Percentiles rank a stretch among this genome's conserved stretches.
These are phyloP conservation scores for Aureobasidium sp. DNA, from an alignment of 2,329 filamentous ascomycete genomes.

Conservation along the genomic window DNA sequence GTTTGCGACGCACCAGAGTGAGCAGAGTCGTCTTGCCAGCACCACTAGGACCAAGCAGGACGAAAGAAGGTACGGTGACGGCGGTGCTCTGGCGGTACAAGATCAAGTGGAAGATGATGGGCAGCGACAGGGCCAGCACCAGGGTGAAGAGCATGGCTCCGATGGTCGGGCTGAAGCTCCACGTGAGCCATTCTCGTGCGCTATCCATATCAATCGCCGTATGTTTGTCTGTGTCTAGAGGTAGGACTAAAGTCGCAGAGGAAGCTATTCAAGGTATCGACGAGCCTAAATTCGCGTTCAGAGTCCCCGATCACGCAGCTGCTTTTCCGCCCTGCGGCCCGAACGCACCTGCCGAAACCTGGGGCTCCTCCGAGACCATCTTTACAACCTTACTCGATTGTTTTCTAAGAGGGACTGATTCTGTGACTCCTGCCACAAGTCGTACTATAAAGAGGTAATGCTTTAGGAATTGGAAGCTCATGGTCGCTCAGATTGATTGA, in stretches of 20 bases:
- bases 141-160: slow-evolving; percentile 57
- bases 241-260: background rate
- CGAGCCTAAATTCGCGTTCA: background rate
- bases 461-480: too few species aligned
- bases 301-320: background rate
- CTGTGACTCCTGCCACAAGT: background rate
- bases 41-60: slow-evolving; percentile 73
- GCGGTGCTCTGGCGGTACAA: slow-evolving; percentile 61
- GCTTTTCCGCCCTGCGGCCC: background rate
- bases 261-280: background rate
- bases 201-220: background rate
- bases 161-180: slow-evolving; percentile 35
- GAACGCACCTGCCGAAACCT: slow-evolving; percentile 3
- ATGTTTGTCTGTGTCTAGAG: background rate
- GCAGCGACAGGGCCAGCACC: slow-evolving; percentile 62
- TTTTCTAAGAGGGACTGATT: background rate
- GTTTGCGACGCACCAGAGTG: slow-evolving; percentile 51
- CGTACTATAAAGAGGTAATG: too few species aligned
- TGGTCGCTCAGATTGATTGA: too few species aligned
- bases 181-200: slow-evolving; percentile 33
- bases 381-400: background rate
- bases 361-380: background rate
- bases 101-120: slow-evolving; percentile 67
- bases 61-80: slow-evolving; percentile 62
- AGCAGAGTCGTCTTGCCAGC: slow-evolving; percentile 82